Percentiles rank a stretch among this genome's conserved stretches.
These are phyloP conservation scores for Metarhizium brunneum DNA, from an alignment of 2,329 filamentous ascomycete species.

Conservation along the genomic window DNA sequence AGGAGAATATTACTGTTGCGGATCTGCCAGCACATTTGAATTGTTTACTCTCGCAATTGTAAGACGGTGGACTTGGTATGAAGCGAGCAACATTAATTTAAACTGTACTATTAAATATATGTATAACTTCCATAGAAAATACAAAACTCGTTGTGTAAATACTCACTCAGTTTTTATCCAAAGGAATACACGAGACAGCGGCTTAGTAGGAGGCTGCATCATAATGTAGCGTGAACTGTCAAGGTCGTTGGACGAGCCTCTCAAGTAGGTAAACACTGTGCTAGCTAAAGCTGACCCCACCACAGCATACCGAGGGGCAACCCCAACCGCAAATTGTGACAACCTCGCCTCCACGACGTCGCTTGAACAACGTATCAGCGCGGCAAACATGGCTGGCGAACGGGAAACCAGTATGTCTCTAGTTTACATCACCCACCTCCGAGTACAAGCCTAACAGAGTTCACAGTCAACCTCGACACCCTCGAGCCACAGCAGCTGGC, in stretches of 20 bases:
- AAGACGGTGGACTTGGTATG: constrained; percentile 5
- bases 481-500: constrained; percentile 80
- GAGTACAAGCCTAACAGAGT: not conserved
- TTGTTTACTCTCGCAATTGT: constrained; percentile 39
- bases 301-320: not conserved
- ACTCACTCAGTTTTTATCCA: not conserved
- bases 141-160: not conserved
- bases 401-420: constrained; percentile 21
- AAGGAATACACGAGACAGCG: not conserved
- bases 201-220: not conserved
- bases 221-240: not conserved
- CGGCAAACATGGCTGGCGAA: constrained; percentile 21
- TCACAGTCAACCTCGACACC: constrained; percentile 54
- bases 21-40: constrained; percentile 35
- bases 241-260: not conserved
- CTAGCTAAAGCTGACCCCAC: not conserved
- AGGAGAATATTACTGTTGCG: constrained; percentile 45
- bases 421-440: not conserved
- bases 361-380: not conserved
- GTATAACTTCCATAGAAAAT: not conserved
- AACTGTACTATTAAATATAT: not conserved
- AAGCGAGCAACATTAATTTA: not conserved
- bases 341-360: not conserved
- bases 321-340: not conserved
- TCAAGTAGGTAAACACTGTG: not conserved